phyloP scores from a whole-genome alignment of 1,284 basidiomycete genomes.

The Trametes sp. region DNA sequence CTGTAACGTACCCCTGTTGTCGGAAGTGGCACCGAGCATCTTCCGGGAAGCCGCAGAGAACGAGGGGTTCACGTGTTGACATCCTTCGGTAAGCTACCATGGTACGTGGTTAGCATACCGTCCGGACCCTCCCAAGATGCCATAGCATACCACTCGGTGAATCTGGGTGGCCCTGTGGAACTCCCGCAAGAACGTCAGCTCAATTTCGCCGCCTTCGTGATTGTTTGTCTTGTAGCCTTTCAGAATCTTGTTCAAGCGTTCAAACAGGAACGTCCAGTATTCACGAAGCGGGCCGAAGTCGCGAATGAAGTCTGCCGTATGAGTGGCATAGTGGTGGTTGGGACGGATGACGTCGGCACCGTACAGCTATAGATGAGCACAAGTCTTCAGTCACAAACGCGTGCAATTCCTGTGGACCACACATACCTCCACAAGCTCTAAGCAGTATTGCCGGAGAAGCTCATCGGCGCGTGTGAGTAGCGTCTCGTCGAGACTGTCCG shows the following conservation, averaged over 20 bases:
- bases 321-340: conserved; percentile 44
- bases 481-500: conserved; percentile 19
- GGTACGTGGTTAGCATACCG: not conserved
- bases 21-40: conserved; percentile 1
- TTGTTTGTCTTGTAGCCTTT: conserved; percentile 45
- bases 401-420: not conserved
- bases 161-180: conserved; percentile 40
- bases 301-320: conserved; percentile 34
- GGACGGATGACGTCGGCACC: conserved; percentile 37
- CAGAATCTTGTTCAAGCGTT: conserved; percentile 47
- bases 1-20: conserved; percentile 24
- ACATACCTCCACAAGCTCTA: conserved; percentile 32
- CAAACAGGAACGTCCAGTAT: conserved; percentile 50
- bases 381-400: not conserved
- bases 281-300: conserved; percentile 45
- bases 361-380: conserved; percentile 36
- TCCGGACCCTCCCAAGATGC: not conserved
- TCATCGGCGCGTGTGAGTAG: conserved; percentile 30
- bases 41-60: not conserved
- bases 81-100: not conserved
- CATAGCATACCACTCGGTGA: conserved; percentile 32
- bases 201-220: conserved; percentile 43
- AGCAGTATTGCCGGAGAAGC: conserved; percentile 35
- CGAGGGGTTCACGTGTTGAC: too few relatives aligned
- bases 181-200: conserved; percentile 44